Conservation (phyloP, 108 stramenopile species). For the Seminavis robusta region DNA sequence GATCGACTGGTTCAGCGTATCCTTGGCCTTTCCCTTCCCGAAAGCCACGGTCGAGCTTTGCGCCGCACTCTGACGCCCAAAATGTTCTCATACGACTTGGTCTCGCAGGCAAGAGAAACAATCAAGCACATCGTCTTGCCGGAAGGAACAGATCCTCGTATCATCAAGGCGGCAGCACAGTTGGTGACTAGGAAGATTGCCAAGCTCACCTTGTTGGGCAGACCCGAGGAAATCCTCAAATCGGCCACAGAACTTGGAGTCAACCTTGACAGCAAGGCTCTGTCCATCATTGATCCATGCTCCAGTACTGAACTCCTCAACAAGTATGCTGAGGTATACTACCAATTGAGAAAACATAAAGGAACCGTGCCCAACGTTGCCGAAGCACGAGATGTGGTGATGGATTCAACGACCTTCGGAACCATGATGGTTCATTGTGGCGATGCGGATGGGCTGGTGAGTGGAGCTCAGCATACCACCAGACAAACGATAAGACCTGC, state of each 20-base stretch:
- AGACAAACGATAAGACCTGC: conserved; percentile 40
- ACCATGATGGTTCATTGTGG: conserved; percentile 34
- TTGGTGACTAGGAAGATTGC: conserved; percentile 10
- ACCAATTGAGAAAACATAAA: conserved; percentile 31
- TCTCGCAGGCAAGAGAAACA: too few relatives aligned
- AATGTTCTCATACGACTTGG: too few relatives aligned
- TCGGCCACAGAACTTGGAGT: too few relatives aligned
- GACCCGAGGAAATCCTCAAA: conserved; percentile 14
- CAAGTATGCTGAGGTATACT: conserved; percentile 22
- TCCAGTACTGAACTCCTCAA: conserved; percentile 4
- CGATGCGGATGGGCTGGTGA: conserved; percentile 38
- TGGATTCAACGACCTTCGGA: conserved; percentile 34
- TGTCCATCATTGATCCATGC: too few relatives aligned
- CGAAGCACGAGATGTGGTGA: conserved; percentile 16
- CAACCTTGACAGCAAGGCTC: too few relatives aligned
- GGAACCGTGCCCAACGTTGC: conserved; percentile 17
- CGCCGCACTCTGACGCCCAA: too few relatives aligned
- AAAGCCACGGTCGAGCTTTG: too few relatives aligned
- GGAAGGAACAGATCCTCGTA: conserved; percentile 22
- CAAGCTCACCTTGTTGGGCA: conserved; percentile 18
- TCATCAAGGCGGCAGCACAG: conserved; percentile 13
- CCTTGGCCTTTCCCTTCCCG: too few relatives aligned
- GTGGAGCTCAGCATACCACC: conserved; percentile 31
- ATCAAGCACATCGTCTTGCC: conserved; percentile 29
- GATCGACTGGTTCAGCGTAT: too few relatives aligned